These are phyloP conservation scores for Achlya hypogyna DNA, from an alignment of 352 stramenopile species.

Conservation along the genomic window DNA sequence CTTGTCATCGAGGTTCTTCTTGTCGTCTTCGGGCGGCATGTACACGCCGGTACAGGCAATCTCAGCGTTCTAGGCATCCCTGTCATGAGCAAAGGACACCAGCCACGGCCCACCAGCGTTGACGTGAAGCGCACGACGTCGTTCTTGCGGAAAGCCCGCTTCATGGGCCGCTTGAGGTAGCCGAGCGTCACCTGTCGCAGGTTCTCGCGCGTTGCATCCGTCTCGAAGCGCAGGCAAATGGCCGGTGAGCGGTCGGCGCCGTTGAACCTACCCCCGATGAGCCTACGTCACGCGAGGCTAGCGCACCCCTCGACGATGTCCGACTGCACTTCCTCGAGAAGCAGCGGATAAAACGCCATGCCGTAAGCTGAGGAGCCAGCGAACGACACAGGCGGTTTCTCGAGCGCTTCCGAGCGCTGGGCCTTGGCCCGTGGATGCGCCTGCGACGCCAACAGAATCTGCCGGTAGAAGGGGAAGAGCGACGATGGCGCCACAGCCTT, in stretches of 20 bases:
- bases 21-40: slow-evolving; percentile 16
- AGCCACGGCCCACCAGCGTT: slow-evolving; percentile 15
- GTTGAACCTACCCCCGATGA: not conserved
- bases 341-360: slow-evolving; percentile 61
- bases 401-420: slow-evolving; percentile 32
- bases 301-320: slow-evolving; percentile 52
- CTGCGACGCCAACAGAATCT: slow-evolving; percentile 65
- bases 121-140: slow-evolving; percentile 54
- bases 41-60: slow-evolving; percentile 4
- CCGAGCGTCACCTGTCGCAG: slow-evolving; percentile 75
- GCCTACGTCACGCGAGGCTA: not conserved
- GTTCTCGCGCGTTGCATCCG: slow-evolving; percentile 66
- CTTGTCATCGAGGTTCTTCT: slow-evolving; percentile 37
- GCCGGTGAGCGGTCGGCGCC: too few species aligned
- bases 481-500: slow-evolving; percentile 63
- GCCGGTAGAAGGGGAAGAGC: slow-evolving; percentile 71
- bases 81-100: not conserved
- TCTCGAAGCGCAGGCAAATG: slow-evolving; percentile 68
- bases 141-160: slow-evolving; percentile 52
- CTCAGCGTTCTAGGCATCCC: not conserved
- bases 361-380: slow-evolving; percentile 63
- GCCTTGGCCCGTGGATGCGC: slow-evolving; percentile 25
- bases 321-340: slow-evolving; percentile 77
- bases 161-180: slow-evolving; percentile 26
- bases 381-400: slow-evolving; percentile 48